These are phyloP conservation scores for Malassezia restricta DNA, from an alignment of 1,284 basidiomycete species.

Conservation along the genomic window DNA sequence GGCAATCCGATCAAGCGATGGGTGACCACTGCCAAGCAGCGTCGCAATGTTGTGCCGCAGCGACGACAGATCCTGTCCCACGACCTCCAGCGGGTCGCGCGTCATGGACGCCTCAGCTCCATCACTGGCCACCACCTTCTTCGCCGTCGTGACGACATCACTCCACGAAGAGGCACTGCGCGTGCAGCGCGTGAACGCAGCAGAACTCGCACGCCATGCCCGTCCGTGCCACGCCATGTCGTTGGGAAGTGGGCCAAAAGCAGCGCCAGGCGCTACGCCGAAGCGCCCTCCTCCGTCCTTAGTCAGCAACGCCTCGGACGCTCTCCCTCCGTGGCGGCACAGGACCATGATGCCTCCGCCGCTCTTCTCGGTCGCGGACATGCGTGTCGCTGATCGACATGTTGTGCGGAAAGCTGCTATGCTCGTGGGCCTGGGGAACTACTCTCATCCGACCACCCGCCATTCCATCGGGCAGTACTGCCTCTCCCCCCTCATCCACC, in stretches of 20 bases:
- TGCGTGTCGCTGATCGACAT: background rate
- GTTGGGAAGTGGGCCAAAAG: too few species aligned
- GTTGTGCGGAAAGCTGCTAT: conserved; percentile 9
- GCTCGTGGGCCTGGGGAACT: conserved; percentile 13
- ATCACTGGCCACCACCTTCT: background rate
- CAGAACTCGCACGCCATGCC: too few species aligned
- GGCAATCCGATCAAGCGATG: conserved; percentile 72
- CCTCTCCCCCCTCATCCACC: background rate
- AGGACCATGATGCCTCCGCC: background rate
- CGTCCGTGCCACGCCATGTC: too few species aligned
- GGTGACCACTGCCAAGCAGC: conserved; percentile 77
- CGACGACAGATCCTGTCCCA: conserved; percentile 54
- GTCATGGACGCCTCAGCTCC: background rate
- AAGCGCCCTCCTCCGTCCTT: too few species aligned
- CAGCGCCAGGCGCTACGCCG: too few species aligned
- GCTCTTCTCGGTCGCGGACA: background rate
- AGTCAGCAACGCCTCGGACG: too few species aligned
- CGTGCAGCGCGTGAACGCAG: too few species aligned
- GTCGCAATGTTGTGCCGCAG: conserved; percentile 64
- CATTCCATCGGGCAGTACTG: conserved; percentile 15
- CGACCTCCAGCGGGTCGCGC: conserved; percentile 32
- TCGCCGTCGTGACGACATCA: conserved; percentile 3
- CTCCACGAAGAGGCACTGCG: conserved; percentile 4
- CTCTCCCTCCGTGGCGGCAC: too few species aligned
- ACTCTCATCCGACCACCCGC: conserved; percentile 12